Conservation (phyloP, 768 basidiomycete species). For the Kwoniella sp. region DNA sequence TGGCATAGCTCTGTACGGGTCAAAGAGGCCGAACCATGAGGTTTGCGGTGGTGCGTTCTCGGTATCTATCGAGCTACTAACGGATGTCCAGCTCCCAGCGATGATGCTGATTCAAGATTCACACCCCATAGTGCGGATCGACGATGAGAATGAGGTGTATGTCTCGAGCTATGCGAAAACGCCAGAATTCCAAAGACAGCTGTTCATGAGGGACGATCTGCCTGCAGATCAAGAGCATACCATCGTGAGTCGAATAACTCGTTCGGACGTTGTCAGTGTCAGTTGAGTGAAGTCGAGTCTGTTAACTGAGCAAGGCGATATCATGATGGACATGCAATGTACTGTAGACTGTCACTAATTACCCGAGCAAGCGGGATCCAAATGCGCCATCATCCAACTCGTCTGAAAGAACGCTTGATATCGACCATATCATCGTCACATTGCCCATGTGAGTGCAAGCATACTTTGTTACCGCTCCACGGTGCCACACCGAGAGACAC, state of each 20-base stretch:
- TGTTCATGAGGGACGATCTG: constrained; percentile 21
- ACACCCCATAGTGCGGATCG: constrained; percentile 1
- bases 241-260: constrained; percentile 16
- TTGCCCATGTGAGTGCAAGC: constrained; percentile 20
- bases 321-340: too few relatives aligned
- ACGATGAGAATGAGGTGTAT: constrained; percentile 1
- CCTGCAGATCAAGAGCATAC: constrained; percentile 25
- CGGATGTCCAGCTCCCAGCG: not conserved
- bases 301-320: too few relatives aligned
- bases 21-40: constrained; percentile 34
- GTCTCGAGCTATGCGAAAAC: not conserved
- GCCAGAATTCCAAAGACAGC: constrained; percentile 13
- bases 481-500: too few relatives aligned
- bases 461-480: not conserved
- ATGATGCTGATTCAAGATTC: too few relatives aligned
- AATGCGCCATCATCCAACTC: constrained; percentile 9
- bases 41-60: constrained; percentile 10
- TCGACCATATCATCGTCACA: constrained; percentile 36
- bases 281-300: too few relatives aligned
- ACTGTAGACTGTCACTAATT: constrained; percentile 8
- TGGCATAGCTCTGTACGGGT: constrained; percentile 30
- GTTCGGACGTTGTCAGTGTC: too few relatives aligned
- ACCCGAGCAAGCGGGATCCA: constrained; percentile 13
- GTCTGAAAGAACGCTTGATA: constrained; percentile 30
- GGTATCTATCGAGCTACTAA: not conserved